Evolutionary conservation across 208 protist genomes (phyloP).

Genomic region (Trypanosoma caninum): DNA sequence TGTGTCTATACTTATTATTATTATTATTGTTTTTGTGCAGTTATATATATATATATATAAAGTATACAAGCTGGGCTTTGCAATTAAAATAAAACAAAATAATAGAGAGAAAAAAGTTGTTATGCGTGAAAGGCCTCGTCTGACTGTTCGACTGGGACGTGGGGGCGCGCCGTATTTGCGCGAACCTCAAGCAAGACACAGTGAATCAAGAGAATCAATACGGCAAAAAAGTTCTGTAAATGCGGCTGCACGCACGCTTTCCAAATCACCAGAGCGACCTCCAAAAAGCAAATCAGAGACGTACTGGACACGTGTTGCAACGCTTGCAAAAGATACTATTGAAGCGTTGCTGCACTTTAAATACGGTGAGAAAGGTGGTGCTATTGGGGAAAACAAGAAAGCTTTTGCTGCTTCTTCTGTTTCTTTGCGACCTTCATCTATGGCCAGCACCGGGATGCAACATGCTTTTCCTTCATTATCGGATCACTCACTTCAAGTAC

Average conservation of each 20-base stretch:
- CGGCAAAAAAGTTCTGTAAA: background rate
- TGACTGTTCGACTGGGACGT: conserved; percentile 16
- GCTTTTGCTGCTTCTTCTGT: background rate
- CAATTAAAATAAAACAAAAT: background rate
- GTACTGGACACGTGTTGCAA: conserved; percentile 10
- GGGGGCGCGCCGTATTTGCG: conserved; percentile 5
- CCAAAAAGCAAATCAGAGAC: background rate
- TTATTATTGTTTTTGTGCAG: no score
- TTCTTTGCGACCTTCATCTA: background rate
- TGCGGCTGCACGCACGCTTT: background rate
- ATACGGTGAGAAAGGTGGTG: no score
- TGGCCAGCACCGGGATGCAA: background rate
- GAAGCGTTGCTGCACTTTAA: background rate
- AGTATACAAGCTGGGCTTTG: no score
- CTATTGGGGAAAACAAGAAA: background rate
- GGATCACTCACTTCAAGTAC: conserved; percentile 12
- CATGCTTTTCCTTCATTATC: background rate
- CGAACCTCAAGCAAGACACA: background rate
- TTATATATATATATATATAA: no score
- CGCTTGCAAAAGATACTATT: conserved; percentile 14
- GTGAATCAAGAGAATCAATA: background rate
- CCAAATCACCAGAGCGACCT: background rate
- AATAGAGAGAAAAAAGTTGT: background rate
- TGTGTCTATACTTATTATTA: no score
- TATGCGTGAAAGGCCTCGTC: conserved; percentile 18